Evolutionary conservation across 2,329 filamentous ascomycete genomes (phyloP).

Genomic region (Botryotinia calthae): DNA sequence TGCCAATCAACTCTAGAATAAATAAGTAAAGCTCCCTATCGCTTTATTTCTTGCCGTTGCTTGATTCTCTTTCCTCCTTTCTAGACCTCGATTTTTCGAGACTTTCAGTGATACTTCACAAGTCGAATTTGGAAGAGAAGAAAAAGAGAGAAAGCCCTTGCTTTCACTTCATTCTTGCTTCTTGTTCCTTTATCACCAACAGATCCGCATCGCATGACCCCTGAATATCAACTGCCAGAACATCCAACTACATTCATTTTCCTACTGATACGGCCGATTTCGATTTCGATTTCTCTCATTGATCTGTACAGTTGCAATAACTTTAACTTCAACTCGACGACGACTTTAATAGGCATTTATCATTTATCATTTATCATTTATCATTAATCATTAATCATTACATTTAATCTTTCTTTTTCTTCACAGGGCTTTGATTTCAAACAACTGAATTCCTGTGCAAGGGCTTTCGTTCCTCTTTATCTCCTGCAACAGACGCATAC

Average conservation of each 20-base stretch:
- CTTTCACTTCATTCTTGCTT: not conserved
- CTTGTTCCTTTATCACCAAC: not conserved
- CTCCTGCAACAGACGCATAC: slow-evolving; percentile 4
- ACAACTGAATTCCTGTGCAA: not conserved
- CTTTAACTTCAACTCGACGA: not conserved
- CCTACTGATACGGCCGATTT: not conserved
- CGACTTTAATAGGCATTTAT: not conserved
- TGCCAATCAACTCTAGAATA: not conserved
- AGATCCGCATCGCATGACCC: not conserved
- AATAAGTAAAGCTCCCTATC: not conserved
- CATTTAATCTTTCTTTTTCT: not conserved
- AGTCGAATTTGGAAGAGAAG: not conserved
- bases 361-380: not conserved
- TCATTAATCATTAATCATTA: not conserved
- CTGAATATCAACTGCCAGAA: not conserved
- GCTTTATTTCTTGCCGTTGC: not conserved
- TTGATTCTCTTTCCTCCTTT: not conserved
- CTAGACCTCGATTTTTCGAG: not conserved
- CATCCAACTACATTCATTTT: not conserved
- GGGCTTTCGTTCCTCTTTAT: not conserved
- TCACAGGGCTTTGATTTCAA: not conserved
- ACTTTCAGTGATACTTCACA: not conserved
- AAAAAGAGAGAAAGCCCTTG: not conserved
- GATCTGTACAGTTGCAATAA: not conserved
- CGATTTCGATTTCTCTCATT: not conserved